These are phyloP conservation scores for Suillus variegatus DNA, from an alignment of 768 basidiomycete species.

Conservation along the genomic window DNA sequence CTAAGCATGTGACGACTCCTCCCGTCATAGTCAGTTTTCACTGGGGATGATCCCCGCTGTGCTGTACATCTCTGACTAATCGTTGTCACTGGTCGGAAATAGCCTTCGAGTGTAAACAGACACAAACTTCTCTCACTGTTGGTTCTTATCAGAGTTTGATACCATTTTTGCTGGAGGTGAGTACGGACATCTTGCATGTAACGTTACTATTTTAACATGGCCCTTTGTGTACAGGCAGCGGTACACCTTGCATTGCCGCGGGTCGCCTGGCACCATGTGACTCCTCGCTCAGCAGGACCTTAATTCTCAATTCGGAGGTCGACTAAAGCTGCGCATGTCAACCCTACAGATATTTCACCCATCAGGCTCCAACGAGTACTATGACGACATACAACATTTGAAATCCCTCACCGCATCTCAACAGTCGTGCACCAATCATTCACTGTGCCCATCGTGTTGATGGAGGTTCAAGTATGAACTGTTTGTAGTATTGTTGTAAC, in stretches of 20 bases:
- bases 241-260: constrained; percentile 29
- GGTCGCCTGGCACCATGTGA: constrained; percentile 26
- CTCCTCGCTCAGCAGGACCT: constrained; percentile 25
- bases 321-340: constrained; percentile 21
- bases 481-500: constrained; percentile 10
- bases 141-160: constrained; percentile 1
- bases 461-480: constrained; percentile 10
- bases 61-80: no score
- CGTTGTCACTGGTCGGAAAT: no score
- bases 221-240: constrained; percentile 19
- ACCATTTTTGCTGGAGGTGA: constrained; percentile 1
- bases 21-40: no score
- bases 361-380: constrained; percentile 19
- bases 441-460: constrained; percentile 25
- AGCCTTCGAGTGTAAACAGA: not conserved
- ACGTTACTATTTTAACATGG: not conserved
- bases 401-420: constrained; percentile 15
- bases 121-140: not conserved
- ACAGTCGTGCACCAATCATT: constrained; percentile 17
- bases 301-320: constrained; percentile 27
- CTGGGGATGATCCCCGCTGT: no score
- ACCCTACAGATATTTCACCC: constrained; percentile 18
- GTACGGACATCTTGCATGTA: not conserved
- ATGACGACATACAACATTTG: constrained; percentile 16
- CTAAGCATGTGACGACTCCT: no score